Evolutionary conservation across 352 stramenopile species (phyloP).

Genomic region (Pythium brassicae): DNA sequence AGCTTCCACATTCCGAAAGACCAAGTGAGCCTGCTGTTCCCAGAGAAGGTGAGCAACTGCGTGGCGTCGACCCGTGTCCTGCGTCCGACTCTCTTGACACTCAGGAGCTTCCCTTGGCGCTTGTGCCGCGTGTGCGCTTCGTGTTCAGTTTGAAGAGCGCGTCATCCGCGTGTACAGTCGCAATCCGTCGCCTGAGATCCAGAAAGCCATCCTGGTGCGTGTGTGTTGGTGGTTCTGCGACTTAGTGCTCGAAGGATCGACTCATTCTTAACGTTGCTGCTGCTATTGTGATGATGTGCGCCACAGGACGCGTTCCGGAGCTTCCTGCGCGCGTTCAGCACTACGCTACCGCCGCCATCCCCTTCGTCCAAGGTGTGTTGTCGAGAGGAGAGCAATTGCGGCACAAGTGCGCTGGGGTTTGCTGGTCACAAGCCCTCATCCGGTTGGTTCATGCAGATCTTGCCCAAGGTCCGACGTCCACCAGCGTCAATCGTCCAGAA

Average conservation of each 20-base stretch:
- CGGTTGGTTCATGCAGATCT: not conserved
- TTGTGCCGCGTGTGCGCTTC: not conserved
- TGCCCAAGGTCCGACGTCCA: not conserved
- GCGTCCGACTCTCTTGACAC: too few relatives aligned
- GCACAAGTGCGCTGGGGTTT: too few relatives aligned
- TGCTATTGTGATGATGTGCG: not conserved
- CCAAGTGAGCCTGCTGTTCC: conserved; percentile 78
- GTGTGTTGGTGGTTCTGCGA: too few relatives aligned
- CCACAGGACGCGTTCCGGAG: conserved; percentile 49
- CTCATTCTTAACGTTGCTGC: not conserved
- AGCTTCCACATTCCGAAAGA: conserved; percentile 80
- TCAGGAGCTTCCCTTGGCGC: too few relatives aligned
- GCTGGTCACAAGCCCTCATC: not conserved
- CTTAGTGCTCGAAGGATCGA: too few relatives aligned
- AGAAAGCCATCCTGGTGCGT: conserved; percentile 56
- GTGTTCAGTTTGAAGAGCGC: conserved; percentile 72
- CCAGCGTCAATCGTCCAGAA: not conserved
- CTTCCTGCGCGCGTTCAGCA: conserved; percentile 61
- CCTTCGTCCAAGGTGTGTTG: conserved; percentile 58
- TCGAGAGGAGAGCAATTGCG: too few relatives aligned
- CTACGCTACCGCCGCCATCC: conserved; percentile 56
- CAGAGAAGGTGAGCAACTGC: conserved; percentile 72
- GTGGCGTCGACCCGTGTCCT: too few relatives aligned
- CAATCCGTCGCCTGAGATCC: conserved; percentile 38
- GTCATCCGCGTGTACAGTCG: conserved; percentile 77